Base-by-base conservation (phyloP, 23 red algal species). In the Gracilaria domingensis region DNA sequence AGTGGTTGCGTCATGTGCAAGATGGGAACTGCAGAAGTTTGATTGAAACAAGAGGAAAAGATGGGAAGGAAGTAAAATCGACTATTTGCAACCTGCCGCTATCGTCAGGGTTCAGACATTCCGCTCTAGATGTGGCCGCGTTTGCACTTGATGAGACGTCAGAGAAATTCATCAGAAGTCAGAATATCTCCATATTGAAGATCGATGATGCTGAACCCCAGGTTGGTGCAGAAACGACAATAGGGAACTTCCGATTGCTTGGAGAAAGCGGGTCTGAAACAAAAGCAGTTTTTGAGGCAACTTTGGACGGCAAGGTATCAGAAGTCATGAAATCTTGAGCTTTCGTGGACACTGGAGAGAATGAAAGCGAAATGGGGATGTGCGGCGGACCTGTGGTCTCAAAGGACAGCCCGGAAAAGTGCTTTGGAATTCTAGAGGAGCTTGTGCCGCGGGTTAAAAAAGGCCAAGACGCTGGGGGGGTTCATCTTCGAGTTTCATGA, bases 1-100 rank as follows among this genome's bases (percentile, higher is more conserved):
- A 80, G 17, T 98, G 96, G 96, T 66, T 98, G 82, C 40, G 74
- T 25, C 70, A 93, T 57, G 87, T 98, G 23, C 74, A 66, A 1
- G 96, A 98, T 39, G 32, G 42, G 18, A 83, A 93, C 45, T 93
- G 89, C 24, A 86, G 92, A 72, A 86, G 80, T 45, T 83, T 93
- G 64, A 40, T 89, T 36, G 76, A 95, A 57, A 80, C 83, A 33
- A 42, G 80, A 35, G 72, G 74, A 66, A 29, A 64, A 34, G 74
- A 90, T 66, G 87, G 87, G 17, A 90, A 71, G 57, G n/a, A 53
- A 26, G 87, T 81, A 50, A 57, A 39, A 30, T 57, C 66, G 35
- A 77, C 71, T 21, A 74, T 92, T 4, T 54, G 38, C 17, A 74
- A 30, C 12, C 53, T 79, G 33, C 37, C 82, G 18, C 74, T 88